Base-by-base conservation (phyloP, 805 yeast genomes). In the Hyphopichia homilentoma region DNA sequence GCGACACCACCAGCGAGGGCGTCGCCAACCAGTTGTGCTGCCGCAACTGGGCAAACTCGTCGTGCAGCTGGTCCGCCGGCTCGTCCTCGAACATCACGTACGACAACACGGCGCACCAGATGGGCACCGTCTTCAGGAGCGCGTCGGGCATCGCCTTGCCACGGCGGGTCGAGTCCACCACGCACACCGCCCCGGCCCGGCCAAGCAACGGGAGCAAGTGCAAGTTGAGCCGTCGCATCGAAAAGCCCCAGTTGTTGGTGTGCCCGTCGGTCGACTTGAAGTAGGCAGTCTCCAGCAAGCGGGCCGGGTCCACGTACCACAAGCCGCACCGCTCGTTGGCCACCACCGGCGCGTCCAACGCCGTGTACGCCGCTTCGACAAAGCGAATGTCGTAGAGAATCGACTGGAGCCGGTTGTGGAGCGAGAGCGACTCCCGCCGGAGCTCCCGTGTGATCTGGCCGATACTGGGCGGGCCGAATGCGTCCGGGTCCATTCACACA, bases 201-300 rank as follows among this genome's bases (percentile, higher is more conserved):
- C 45, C 45, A 0, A 85, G 47, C 0, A 73, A 29, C 0, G 76
- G 74, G 2, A 87, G 47, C 3, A 88, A 51, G 48, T 87, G 95
- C 36, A 84, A 61, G 54, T 88, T 88, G 23, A 87, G 59, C 27
- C 97, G 59, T 30, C 94, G 65, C 12, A 76, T 55, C 21, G 86
- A 80, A 47, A 88, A 87, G 20, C 71, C 69, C 96, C 96, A 88
- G 42, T 84, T 79, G 34, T 73, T 72, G 0, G 77, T 78, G 48
- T 88, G 97, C 0, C 97, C 97, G 58, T 88, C 96, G 0, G 96
- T 88, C 16, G 94, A 83, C 49, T 88, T 88, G 61, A 88, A 88
- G 48, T 88, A 87, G 12, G 80, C 74, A 0, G 81, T 66, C 4
- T 71, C 76, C 0, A 34, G 27, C 16, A 57, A 61, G 0, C 43